A percentile compares a stretch with the other conserved stretches of the same genome.
These are phyloP conservation scores for Microglena sp. DNA, from an alignment of 139 green algal genomes.

Conservation along the genomic window DNA sequence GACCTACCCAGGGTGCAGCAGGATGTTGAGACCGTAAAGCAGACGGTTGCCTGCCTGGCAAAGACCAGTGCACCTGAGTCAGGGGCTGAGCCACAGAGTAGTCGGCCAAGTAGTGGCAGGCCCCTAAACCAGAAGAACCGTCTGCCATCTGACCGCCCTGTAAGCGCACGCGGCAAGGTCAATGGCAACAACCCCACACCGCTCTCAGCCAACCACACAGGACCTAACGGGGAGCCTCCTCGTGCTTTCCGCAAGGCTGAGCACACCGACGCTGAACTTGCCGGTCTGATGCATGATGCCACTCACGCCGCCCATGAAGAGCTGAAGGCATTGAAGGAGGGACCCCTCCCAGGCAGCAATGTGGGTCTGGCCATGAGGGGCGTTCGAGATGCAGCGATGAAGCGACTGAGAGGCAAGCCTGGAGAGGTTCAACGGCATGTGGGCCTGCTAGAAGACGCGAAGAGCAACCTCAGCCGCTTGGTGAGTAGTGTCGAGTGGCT, in stretches of 20 bases:
- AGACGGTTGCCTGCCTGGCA: too few relatives aligned
- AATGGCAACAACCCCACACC: too few relatives aligned
- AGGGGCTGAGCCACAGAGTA: too few relatives aligned
- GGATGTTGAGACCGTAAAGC: too few relatives aligned
- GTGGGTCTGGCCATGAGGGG: background rate
- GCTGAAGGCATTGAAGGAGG: slow-evolving; percentile 9
- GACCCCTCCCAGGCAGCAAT: slow-evolving; percentile 9
- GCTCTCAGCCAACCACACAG: too few relatives aligned
- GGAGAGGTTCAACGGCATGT: slow-evolving; percentile 17
- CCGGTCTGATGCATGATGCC: slow-evolving; percentile 18
- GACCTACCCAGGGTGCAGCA: too few relatives aligned
- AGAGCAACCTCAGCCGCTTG: slow-evolving; percentile 13
- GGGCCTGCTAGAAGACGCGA: slow-evolving; percentile 17
- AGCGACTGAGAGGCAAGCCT: slow-evolving; percentile 11
- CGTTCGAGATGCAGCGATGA: slow-evolving; percentile 12
- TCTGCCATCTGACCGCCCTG: too few relatives aligned
- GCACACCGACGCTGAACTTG: slow-evolving; percentile 17
- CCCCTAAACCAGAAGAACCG: too few relatives aligned
- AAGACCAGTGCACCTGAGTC: too few relatives aligned
- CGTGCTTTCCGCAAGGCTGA: slow-evolving; percentile 1
- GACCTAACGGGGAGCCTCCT: too few relatives aligned
- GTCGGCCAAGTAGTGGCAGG: too few relatives aligned
- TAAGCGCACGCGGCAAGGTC: too few relatives aligned
- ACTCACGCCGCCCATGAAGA: slow-evolving; percentile 13
- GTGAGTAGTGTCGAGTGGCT: background rate